Evolutionary conservation across 768 basidiomycete species (phyloP).

Genomic region (Daedaleopsis sinensis): DNA sequence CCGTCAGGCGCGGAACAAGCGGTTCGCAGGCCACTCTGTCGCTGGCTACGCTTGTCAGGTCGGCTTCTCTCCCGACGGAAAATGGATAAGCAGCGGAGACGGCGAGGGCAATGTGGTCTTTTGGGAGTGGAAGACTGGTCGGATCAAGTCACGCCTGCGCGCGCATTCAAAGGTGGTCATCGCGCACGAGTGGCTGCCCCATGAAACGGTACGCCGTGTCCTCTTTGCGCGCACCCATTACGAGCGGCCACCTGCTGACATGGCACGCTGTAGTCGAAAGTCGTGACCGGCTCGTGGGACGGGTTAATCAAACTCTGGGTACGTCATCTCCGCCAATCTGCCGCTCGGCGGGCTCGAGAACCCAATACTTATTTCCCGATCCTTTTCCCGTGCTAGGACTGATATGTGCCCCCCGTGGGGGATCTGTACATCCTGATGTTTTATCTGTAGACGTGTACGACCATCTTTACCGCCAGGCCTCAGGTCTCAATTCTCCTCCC

Average conservation of each 20-base stretch:
- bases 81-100: slow-evolving; percentile 97
- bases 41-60: slow-evolving; percentile 98
- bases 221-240: slow-evolving; percentile 14
- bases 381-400: slow-evolving; percentile 3
- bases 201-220: slow-evolving; percentile 79
- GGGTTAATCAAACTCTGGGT: slow-evolving; percentile 98
- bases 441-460: slow-evolving; percentile 6
- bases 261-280: slow-evolving; percentile 71
- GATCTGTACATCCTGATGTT: background rate
- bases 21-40: slow-evolving; percentile 95
- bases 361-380: background rate
- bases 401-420: slow-evolving; percentile 8
- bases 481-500: background rate
- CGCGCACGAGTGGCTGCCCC: slow-evolving; percentile 96
- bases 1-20: slow-evolving; percentile 98
- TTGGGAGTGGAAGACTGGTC: slow-evolving; percentile 99
- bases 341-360: background rate
- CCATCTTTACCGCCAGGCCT: background rate
- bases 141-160: slow-evolving; percentile 87
- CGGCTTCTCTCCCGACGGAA: slow-evolving; percentile 97
- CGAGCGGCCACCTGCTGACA: slow-evolving; percentile 21
- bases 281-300: slow-evolving; percentile 97
- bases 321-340: slow-evolving; percentile 34
- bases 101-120: slow-evolving; percentile 94
- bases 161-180: slow-evolving; percentile 98